Evolutionary conservation across 352 stramenopile genomes (phyloP).

Genomic region (Globisporangium recalcitrans): DNA sequence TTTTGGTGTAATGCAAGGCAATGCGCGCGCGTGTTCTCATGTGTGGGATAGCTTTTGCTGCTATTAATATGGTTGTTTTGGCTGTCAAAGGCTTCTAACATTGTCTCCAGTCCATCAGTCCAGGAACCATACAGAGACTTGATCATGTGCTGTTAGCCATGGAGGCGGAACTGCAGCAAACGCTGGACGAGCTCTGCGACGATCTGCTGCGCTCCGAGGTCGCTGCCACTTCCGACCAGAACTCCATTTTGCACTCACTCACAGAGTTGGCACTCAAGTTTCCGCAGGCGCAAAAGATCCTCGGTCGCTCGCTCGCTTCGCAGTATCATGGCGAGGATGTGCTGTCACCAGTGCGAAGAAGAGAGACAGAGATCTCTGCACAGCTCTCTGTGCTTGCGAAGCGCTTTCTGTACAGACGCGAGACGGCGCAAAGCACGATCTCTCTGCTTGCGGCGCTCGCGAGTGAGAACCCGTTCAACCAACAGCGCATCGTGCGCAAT

Average conservation of each 20-base stretch:
- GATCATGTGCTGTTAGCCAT: constrained; percentile 8
- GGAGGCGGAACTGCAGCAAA: constrained; percentile 27
- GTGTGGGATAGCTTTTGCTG: neutral
- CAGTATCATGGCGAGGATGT: neutral
- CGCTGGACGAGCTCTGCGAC: constrained; percentile 28
- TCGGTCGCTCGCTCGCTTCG: constrained; percentile 25
- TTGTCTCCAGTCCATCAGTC: neutral
- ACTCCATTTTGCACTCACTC: constrained; percentile 28
- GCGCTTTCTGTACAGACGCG: constrained; percentile 31
- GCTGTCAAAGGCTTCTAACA: neutral
- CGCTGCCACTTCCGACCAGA: constrained; percentile 15
- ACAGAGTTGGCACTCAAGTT: constrained; percentile 25
- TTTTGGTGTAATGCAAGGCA: neutral
- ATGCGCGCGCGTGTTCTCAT: no score
- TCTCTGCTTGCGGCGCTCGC: constrained; percentile 31
- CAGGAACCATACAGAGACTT: neutral
- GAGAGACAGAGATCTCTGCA: neutral
- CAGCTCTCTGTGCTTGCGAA: constrained; percentile 21
- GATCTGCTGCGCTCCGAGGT: constrained; percentile 27
- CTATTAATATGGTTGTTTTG: neutral
- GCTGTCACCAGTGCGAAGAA: neutral
- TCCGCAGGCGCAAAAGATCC: constrained; percentile 20
- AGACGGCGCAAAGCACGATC: constrained; percentile 23
- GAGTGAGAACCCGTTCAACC: constrained; percentile 28
- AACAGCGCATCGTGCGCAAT: constrained; percentile 35